These are phyloP conservation scores for Sclerotinia glacialis DNA, from an alignment of 2,329 filamentous ascomycete species.

Conservation along the genomic window DNA sequence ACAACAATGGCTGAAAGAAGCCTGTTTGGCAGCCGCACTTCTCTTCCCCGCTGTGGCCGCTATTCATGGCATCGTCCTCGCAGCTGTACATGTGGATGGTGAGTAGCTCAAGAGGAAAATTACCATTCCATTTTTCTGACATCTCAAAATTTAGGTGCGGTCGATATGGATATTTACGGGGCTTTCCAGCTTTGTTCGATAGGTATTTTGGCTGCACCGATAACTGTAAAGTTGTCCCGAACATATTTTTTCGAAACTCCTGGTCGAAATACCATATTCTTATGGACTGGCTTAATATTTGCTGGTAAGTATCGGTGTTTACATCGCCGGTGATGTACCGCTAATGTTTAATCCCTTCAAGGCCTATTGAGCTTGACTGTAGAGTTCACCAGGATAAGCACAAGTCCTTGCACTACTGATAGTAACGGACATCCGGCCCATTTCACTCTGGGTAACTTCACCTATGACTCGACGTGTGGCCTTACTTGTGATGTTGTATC, in stretches of 20 bases:
- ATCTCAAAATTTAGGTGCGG: constrained; percentile 46
- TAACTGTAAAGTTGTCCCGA: constrained; percentile 57
- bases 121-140: constrained; percentile 11
- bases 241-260: constrained; percentile 61
- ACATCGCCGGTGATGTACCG: not conserved
- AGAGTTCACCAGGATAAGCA: constrained; percentile 58
- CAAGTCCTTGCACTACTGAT: constrained; percentile 46
- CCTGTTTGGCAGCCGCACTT: constrained; percentile 61
- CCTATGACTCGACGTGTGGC: constrained; percentile 47
- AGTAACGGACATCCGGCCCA: constrained; percentile 42
- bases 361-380: constrained; percentile 60
- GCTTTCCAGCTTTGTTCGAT: constrained; percentile 67
- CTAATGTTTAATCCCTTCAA: constrained; percentile 32
- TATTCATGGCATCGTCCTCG: constrained; percentile 60
- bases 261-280: constrained; percentile 63
- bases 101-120: constrained; percentile 32
- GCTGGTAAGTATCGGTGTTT: constrained; percentile 46
- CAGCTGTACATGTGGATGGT: constrained; percentile 58
- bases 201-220: constrained; percentile 61
- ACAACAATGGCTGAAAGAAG: constrained; percentile 58
- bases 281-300: constrained; percentile 62
- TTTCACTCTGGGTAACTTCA: constrained; percentile 43
- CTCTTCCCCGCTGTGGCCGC: constrained; percentile 63
- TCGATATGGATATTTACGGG: constrained; percentile 67
- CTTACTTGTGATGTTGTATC: constrained; percentile 46